Base-by-base conservation (phyloP, 73 alveolate genomes). In the Symbiodinium natans region DNA sequence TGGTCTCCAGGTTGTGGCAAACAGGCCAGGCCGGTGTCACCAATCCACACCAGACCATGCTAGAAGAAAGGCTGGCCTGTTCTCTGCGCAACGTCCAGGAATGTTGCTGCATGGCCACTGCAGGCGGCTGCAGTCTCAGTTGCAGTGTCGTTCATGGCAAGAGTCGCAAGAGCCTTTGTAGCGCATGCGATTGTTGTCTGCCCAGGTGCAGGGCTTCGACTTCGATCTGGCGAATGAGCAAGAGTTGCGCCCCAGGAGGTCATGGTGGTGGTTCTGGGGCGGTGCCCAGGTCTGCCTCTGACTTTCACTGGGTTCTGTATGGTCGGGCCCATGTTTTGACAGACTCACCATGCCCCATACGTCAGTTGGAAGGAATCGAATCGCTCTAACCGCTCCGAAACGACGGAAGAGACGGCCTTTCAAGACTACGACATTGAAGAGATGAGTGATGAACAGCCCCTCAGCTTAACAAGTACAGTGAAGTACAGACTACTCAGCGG, bases 171-270 rank as follows among this genome's bases (percentile, higher is more conserved):
- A n/a, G n/a, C n/a, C n/a, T n/a, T n/a, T n/a, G n/a, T n/a, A n/a
- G n/a, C n/a, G n/a, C n/a, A n/a, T n/a, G n/a, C n/a, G n/a, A n/a
- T n/a, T n/a, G n/a, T n/a, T n/a, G n/a, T n/a, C n/a, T n/a, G n/a
- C n/a, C n/a, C n/a, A n/a, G n/a, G n/a, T n/a, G n/a, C n/a, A 90
- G 97, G 97, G 97, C 41, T 42, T 90, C 89, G 97, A 90, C 97
- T 90, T 41, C 48, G 97, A 90, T 68, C 97, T 90, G 56, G 97
- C 89, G 40, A 90, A 90, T 29, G 97, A 90, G n/a, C 48, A 63
- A 36, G 97, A 41, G 29, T 84, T 41, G 1, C n/a, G 23, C 21
- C 33, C 56, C 40, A 82, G 88, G 41, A 7, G 29, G 31, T 73
- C 97, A 52, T 90, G 97, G 80, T 90, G 97, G 97, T 33, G 46